Conservation (phyloP, 306 rosid genomes). For the Lupinus albus region DNA sequence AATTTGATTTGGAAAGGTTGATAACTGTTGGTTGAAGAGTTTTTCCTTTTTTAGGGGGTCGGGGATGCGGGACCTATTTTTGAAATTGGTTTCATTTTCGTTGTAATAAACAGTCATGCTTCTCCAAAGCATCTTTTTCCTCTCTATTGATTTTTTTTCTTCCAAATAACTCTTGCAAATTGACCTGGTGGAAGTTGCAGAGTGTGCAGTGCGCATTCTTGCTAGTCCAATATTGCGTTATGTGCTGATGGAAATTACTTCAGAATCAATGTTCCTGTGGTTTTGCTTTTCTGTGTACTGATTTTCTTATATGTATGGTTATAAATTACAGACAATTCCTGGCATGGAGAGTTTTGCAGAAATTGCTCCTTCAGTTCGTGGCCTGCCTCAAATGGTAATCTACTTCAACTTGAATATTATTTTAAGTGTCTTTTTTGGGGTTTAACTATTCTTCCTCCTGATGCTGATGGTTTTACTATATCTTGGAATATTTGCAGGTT, state of each 20-base stretch:
- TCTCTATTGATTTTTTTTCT: neutral
- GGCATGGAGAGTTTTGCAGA: slow-evolving; percentile 86
- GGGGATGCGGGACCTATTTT: neutral
- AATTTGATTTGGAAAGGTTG: slow-evolving; percentile 1
- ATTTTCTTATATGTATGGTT: slow-evolving; percentile 26
- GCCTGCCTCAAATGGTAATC: slow-evolving; percentile 92
- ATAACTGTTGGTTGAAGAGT: neutral
- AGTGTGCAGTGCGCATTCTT: neutral
- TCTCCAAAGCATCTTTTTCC: neutral
- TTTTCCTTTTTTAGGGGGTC: neutral
- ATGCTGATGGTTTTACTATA: slow-evolving; percentile 35
- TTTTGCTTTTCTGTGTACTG: slow-evolving; percentile 28
- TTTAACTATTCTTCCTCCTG: slow-evolving; percentile 6
- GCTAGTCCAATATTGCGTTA: neutral
- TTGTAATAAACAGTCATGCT: neutral
- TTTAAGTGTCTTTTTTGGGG: neutral
- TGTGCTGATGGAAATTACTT: slow-evolving; percentile 23
- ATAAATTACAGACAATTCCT: slow-evolving; percentile 74
- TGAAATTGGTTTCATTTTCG: neutral
- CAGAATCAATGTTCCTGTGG: neutral
- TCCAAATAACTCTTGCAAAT: neutral
- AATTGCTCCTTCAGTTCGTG: slow-evolving; percentile 70
- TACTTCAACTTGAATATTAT: slow-evolving; percentile 23
- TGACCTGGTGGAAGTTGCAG: neutral
- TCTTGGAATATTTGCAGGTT: slow-evolving; percentile 60